Evolutionary conservation across 129 eudicot species (phyloP).

Genomic region (Gnaphalium uliginosum): DNA sequence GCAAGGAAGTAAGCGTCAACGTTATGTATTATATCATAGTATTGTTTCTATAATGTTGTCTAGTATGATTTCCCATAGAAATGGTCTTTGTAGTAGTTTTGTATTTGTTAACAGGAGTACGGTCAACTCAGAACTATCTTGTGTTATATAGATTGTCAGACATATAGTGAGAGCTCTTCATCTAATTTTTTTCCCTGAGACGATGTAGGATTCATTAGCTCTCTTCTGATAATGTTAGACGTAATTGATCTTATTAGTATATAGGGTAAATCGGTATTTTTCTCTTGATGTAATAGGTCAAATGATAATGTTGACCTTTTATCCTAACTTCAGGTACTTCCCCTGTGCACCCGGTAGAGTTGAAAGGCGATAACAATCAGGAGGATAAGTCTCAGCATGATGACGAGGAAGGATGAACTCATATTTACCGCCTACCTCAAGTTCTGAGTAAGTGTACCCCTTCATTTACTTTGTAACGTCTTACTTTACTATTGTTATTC

Average conservation of each 20-base stretch:
- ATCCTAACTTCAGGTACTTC: slow-evolving; percentile 30
- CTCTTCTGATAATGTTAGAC: not conserved
- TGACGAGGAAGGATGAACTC: slow-evolving; percentile 38
- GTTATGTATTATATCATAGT: not conserved
- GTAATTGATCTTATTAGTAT: not conserved
- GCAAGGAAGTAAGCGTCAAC: not conserved
- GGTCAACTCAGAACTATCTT: not conserved
- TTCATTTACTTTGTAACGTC: slow-evolving; percentile 6
- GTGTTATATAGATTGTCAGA: not conserved
- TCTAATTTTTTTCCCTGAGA: not conserved
- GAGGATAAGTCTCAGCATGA: slow-evolving; percentile 10
- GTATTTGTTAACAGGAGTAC: not conserved
- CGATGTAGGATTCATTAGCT: not conserved
- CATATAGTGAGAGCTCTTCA: not conserved
- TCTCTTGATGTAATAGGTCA: not conserved
- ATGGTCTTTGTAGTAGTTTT: not conserved
- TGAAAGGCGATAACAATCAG: slow-evolving; percentile 22
- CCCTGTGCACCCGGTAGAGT: slow-evolving; percentile 32
- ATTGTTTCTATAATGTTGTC: not conserved
- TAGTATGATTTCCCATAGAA: not conserved
- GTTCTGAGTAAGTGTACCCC: slow-evolving; percentile 19
- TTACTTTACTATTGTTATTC: not conserved
- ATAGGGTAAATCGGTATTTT: not conserved
- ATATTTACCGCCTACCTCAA: not conserved
- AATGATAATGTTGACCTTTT: not conserved